These are phyloP conservation scores for Botrytis fragariae DNA, from an alignment of 2,329 filamentous ascomycete genomes.

Conservation along the genomic window DNA sequence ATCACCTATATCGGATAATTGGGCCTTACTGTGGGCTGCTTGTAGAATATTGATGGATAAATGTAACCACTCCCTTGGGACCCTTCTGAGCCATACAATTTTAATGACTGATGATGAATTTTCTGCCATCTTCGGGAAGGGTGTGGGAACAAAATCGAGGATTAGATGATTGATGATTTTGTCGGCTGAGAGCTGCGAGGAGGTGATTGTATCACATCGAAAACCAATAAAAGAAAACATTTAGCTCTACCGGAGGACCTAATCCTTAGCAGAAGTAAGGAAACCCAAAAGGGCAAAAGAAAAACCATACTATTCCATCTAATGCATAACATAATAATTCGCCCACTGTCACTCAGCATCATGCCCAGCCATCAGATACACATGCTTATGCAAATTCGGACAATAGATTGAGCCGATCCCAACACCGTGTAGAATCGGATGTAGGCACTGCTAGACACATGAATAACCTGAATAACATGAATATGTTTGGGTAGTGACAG, in stretches of 20 bases:
- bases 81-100: neutral
- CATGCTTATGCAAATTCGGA: conserved; percentile 15
- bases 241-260: neutral
- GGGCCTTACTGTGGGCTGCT: neutral
- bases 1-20: neutral
- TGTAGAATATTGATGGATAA: neutral
- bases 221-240: neutral
- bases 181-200: neutral
- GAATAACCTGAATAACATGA: neutral
- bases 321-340: neutral
- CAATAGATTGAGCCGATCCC: conserved; percentile 5
- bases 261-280: neutral
- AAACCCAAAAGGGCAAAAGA: neutral
- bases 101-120: neutral
- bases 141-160: neutral
- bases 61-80: conserved; percentile 17
- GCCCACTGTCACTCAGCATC: conserved; percentile 5
- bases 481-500: neutral
- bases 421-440: neutral
- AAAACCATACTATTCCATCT: neutral
- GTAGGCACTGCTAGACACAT: neutral
- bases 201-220: neutral
- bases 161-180: neutral
- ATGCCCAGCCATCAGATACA: conserved; percentile 14
- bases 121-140: neutral